These are phyloP conservation scores for Termitomyces heimii DNA, from an alignment of 768 basidiomycete species.

Conservation along the genomic window DNA sequence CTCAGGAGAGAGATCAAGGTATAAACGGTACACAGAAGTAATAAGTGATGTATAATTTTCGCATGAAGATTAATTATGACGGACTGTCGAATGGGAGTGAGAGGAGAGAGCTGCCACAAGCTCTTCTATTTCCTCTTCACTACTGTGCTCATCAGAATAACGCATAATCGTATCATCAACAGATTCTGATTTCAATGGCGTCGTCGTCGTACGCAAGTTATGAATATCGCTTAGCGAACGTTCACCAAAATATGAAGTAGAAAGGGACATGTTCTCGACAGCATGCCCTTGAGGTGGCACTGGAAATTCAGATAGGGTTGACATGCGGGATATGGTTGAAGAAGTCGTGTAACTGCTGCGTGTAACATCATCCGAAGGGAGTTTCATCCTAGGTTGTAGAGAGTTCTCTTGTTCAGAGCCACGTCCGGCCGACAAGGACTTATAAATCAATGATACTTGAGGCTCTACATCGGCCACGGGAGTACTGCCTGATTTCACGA, in stretches of 20 bases:
- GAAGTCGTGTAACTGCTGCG: constrained; percentile 60
- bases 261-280: constrained; percentile 31
- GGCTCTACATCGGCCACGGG: constrained; percentile 32
- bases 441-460: constrained; percentile 32
- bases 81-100: constrained; percentile 14
- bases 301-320: constrained; percentile 69
- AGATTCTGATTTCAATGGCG: constrained; percentile 4
- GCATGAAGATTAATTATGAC: not conserved
- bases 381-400: constrained; percentile 16
- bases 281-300: constrained; percentile 40
- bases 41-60: not conserved
- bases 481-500: constrained; percentile 43
- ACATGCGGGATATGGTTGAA: constrained; percentile 58
- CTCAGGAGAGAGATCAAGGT: not conserved
- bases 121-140: constrained; percentile 22
- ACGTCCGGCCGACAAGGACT: constrained; percentile 18
- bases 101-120: constrained; percentile 20
- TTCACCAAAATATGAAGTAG: constrained; percentile 39
- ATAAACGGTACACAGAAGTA: not conserved
- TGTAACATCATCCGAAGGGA: constrained; percentile 26
- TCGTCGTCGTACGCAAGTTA: constrained; percentile 5
- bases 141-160: constrained; percentile 4
- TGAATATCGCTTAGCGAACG: constrained; percentile 12
- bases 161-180: not conserved
- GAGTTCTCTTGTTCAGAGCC: not conserved